Evolutionary conservation across 345 rosid genomes (phyloP), one percentile per base, ranked within the genome.

Genomic region (Stellera chamaejasme): DNA sequence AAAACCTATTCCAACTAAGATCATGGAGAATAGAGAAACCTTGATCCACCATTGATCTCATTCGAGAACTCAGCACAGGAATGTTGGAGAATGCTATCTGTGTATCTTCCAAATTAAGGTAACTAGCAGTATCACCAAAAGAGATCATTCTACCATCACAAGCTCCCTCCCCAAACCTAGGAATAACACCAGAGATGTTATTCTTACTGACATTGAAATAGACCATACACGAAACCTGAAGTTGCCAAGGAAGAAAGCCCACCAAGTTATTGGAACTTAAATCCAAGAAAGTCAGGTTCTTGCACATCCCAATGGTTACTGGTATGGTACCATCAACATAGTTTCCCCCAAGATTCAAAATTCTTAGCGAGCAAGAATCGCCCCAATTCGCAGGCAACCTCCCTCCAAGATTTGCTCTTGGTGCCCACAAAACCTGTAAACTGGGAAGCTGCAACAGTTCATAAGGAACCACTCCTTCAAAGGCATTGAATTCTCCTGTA

Each of bases 401-500:
- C 2, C 86, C 86, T 4, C 61, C 74, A 46, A 83, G 79, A 74
- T 83, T 83, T 1, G 80, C 85, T 48, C 90, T 74, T 1, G 90
- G 90, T n/a, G 84, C 90, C 90, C 86, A 80, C 58, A 83, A 59
- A 56, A 83, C 67, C 82, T 78, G 75, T 58, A 83, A 50, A 43
- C 65, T 67, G 11, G 72, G 66, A 39, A 73, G 75, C 57, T 48
- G 52, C 52, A 71, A 47, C 51, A 83, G 50, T 61, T 76, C 75
- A 15, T 27, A 45, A 27, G 90, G 84, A 44, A 83, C 14, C 4
- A 65, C 74, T 11, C 74, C 76, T 2, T 69, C 75, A 57, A 83
- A 83, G 42, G 86, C 86, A 59, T 74, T 83, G 74, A 83, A 83
- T 48, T 83, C 90, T 50, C 76, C 71, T 28, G 70, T 65, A 36